Base-by-base conservation (phyloP, 176 grass and related monocot species). In the Alopecurus myosuroides region DNA sequence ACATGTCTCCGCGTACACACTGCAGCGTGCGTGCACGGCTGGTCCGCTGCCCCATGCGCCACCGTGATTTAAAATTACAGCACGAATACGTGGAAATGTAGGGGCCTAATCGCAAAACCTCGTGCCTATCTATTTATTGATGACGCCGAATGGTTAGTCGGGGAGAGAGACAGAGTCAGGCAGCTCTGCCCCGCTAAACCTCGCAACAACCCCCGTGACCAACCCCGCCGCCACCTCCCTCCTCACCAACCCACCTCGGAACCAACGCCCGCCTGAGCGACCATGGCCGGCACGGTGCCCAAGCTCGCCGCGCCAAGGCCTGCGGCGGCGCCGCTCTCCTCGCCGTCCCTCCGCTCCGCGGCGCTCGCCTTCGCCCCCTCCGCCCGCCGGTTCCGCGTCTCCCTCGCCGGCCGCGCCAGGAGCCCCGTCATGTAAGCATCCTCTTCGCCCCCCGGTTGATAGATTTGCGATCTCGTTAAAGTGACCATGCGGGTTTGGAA, bases 371-470 rank as follows among this genome's bases (percentile, higher is more conserved):
- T 51, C 76, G 81, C 69, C 13, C 50, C 89, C 13, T 80, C 89
- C 68, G 37, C 89, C 0, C 76, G 89, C 77, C 60, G 81, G 7
- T 34, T 87, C 85, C 20, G 40, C 77, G 81, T 87, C 89, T 87
- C 85, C 89, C 0, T 91, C 85, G 48, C 84, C 84, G 84, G 56
- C 74, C 88, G 84, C 58, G 48, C 89, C 89, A 91, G 85, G 80
- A 84, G 76, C 85, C 85, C 85, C 69, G 9, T 91, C 85, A 70
- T 87, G 85, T 91, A 23, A 74, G 89, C 23, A 0, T 11, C 23
- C 15, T 2, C 10, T 0, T 4, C 7, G 4, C 5, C 5, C n/a
- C 1, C 15, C 1, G 11, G 20, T 6, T 5, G 11, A 76, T 51
- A 23, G 73, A 78, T 71, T 83, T 44, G 31, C 0, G 18, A 42